Percentiles rank a stretch among this genome's conserved stretches.
phyloP scores from a whole-genome alignment of 805 yeast genomes.

The Candida boleticola region DNA sequence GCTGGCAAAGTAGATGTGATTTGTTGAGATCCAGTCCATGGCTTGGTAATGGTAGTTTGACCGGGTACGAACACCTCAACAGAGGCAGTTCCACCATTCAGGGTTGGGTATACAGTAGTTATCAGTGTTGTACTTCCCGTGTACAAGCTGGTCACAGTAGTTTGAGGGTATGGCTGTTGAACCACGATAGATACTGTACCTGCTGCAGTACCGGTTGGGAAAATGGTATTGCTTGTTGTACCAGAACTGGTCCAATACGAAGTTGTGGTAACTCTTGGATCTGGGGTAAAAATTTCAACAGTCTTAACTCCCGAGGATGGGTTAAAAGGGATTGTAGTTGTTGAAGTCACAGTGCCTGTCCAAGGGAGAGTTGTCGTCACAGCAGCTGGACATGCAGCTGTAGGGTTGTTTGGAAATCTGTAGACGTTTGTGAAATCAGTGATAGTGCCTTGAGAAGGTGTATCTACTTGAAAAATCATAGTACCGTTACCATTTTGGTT shows the following conservation, averaged over 20 bases:
- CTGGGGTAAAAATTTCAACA: background rate
- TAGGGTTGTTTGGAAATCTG: background rate
- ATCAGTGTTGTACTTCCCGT: background rate
- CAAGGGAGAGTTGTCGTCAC: background rate
- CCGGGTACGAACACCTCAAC: background rate
- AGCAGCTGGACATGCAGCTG: background rate
- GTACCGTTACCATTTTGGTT: slow-evolving; percentile 10
- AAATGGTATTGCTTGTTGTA: slow-evolving; percentile 10
- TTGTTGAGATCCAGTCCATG: background rate
- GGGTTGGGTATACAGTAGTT: background rate
- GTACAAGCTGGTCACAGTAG: background rate
- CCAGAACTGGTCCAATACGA: slow-evolving; percentile 15
- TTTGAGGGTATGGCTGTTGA: background rate
- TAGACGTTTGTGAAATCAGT: background rate
- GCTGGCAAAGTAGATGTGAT: background rate
- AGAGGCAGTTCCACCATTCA: background rate
- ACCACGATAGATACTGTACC: background rate
- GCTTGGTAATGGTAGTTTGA: background rate
- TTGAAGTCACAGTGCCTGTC: slow-evolving; percentile 10
- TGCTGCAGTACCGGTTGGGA: background rate
- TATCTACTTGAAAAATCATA: background rate
- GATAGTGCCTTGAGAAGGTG: background rate
- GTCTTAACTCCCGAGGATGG: background rate
- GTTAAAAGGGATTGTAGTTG: background rate
- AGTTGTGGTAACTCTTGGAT: slow-evolving; percentile 12